Evolutionary conservation across 805 yeast genomes (phyloP), one percentile per base, ranked within the genome.

Genomic region (Wickerhamiella alocasiicola): DNA sequence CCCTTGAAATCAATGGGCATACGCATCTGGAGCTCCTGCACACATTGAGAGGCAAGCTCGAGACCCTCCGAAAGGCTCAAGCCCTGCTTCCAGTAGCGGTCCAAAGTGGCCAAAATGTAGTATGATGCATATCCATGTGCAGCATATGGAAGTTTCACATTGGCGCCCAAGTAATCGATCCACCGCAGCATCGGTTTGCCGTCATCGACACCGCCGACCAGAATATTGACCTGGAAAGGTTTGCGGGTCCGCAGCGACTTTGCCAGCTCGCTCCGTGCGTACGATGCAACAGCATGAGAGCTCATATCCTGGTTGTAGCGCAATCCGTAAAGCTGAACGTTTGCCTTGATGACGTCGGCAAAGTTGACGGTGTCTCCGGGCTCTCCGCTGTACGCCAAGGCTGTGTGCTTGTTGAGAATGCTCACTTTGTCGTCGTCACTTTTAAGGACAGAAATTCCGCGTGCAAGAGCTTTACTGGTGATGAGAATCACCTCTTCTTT

Each of bases 121-220:
- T 88, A 91, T 1, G 93, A 94, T n/a, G 97, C 94, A 56, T 91
- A 91, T 9, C 98, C 98, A 59, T 91, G 98, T 2, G 97, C 97
- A 13, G 93, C 95, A 57, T 91, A 91, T 12, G 98, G 97, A 44
- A 91, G 68, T 46, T 78, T 83, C 12, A 78, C 94, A 49, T 78
- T 75, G 2, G 98, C 82, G 6, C 98, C 98, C 49, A 91, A 65
- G 60, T 91, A 91, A 59, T 91, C 98, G 50, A 91, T 81, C 78
- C 88, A 84, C 55, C 81, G 78, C 53, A 91, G 68, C 39, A 72
- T 65, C 29, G 96, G 84, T 6, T 66, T 67, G 47, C 69, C 71
- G 12, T 63, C 60, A 54, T 84, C 88, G 57, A 68, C 77, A 9
- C 97, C 96, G 31, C 81, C 98, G 46, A 91, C 63, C 45, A 91